These are phyloP conservation scores for Colletotrichum truncatum DNA, from an alignment of 2,329 filamentous ascomycete species.

Conservation along the genomic window DNA sequence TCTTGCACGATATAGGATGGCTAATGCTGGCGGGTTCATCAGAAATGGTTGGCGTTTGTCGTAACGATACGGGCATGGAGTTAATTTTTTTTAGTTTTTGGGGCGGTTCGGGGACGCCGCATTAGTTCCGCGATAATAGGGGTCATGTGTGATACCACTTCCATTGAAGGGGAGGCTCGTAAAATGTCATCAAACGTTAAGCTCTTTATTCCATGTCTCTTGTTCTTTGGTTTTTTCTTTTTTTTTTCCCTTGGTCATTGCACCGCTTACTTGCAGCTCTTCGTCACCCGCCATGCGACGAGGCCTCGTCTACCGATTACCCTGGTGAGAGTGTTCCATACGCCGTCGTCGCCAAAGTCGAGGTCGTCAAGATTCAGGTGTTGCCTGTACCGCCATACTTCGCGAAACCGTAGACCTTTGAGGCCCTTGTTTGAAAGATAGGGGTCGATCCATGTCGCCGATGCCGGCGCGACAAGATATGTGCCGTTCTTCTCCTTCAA, in stretches of 20 bases:
- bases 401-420: conserved; percentile 69
- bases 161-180: neutral
- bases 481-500: conserved; percentile 70
- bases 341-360: conserved; percentile 80
- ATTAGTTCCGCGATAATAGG: neutral
- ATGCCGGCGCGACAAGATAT: conserved; percentile 78
- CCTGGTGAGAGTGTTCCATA: conserved; percentile 75
- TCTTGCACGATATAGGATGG: too few species aligned
- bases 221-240: neutral
- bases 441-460: conserved; percentile 74
- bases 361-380: conserved; percentile 84
- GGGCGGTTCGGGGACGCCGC: neutral
- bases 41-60: too few species aligned
- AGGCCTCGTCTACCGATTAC: conserved; percentile 73
- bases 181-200: conserved; percentile 25
- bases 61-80: too few species aligned
- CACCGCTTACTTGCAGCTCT: conserved; percentile 60
- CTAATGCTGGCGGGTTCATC: too few species aligned
- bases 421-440: conserved; percentile 68
- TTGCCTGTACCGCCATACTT: conserved; percentile 73
- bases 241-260: too few species aligned
- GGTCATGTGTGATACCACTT: conserved; percentile 21
- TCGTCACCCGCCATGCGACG: conserved; percentile 71
- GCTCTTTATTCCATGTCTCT: conserved; percentile 17
- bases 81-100: too few species aligned